Base-by-base conservation (phyloP, 768 basidiomycete genomes). In the Lactarius vividus region DNA sequence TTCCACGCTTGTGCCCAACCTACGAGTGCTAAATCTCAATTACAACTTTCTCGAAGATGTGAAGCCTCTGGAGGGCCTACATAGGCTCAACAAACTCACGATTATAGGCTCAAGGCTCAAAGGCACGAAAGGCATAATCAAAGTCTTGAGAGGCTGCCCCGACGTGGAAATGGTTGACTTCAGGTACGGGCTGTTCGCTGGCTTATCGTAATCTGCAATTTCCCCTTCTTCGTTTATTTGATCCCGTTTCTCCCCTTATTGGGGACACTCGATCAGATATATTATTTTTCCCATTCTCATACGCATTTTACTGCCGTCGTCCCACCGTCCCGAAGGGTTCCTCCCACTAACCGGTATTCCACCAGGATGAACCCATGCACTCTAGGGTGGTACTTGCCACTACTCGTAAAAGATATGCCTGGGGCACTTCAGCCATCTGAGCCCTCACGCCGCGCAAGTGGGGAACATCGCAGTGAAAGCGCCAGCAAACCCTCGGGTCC, bases 321-420 rank as follows among this genome's bases (percentile, higher is more conserved):
- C 35, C 39, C 57, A 62, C 11, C 5, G 39, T 53, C 58, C 26
- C 39, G 46, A n/a, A n/a, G n/a, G 3, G 28, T 15, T 49, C 23
- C 64, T 68, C 66, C 58, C 37, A 56, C 59, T 70, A 49, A 53
- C 56, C 37, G 20, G 37, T 57, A 5, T 63, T 55, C 10, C 49
- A 64, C 56, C 71, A 85, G 88, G 77, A 97, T 98, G 94, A 99
- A 99, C 74, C 96, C 97, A 61, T 94, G 91, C 71, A 98, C 96
- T 23, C 86, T 98, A 13, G 92, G 92, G 7, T 96, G 94, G 90
- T 98, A 99, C 76, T 82, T 97, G 39, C 94, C 97, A 28, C 78
- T 98, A 65, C 82, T 95, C 59, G 86, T 91, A 64, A 81, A 83
- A 70, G 86, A 88, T 71, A 79, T 84, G 60, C 85, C 85, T 71